phyloP scores from a whole-genome alignment of 768 basidiomycete genomes.

The Hygrophorus russula region DNA sequence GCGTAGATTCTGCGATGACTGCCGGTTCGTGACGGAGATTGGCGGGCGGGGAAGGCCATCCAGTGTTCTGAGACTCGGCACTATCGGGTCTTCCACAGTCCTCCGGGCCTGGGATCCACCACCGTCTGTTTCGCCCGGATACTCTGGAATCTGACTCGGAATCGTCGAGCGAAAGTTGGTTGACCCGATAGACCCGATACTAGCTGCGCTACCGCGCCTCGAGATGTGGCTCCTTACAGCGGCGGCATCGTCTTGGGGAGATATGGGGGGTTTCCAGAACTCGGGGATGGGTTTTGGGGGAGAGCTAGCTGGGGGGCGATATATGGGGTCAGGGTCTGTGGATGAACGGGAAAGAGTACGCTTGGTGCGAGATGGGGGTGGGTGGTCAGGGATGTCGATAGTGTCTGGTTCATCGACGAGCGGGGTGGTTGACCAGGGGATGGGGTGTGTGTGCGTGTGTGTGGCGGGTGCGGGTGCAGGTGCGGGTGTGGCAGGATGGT shows the following conservation, averaged over 20 bases:
- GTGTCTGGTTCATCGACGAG: conserved; percentile 19
- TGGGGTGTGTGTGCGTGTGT: no score
- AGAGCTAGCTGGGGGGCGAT: conserved; percentile 13
- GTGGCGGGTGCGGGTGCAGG: no score
- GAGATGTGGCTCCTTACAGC: conserved; percentile 32
- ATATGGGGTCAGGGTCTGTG: not conserved
- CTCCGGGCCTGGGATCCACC: no score
- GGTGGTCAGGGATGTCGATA: conserved; percentile 9
- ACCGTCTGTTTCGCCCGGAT: conserved; percentile 20
- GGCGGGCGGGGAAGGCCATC: no score
- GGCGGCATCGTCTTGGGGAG: conserved; percentile 31
- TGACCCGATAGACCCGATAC: conserved; percentile 34
- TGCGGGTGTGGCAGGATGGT: no score
- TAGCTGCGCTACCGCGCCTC: conserved; percentile 36
- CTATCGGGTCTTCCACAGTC: no score
- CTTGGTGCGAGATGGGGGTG: not conserved
- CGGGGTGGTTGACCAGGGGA: not conserved
- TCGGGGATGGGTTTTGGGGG: conserved; percentile 28
- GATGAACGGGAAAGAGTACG: no score
- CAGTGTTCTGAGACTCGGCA: no score
- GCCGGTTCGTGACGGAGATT: not conserved
- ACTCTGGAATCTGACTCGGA: conserved; percentile 25
- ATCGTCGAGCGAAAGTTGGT: conserved; percentile 28
- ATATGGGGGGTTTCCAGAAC: conserved; percentile 38
- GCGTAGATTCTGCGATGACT: not conserved